phyloP scores from a whole-genome alignment of 1,284 basidiomycete genomes.

The Cryptococcus sp. region DNA sequence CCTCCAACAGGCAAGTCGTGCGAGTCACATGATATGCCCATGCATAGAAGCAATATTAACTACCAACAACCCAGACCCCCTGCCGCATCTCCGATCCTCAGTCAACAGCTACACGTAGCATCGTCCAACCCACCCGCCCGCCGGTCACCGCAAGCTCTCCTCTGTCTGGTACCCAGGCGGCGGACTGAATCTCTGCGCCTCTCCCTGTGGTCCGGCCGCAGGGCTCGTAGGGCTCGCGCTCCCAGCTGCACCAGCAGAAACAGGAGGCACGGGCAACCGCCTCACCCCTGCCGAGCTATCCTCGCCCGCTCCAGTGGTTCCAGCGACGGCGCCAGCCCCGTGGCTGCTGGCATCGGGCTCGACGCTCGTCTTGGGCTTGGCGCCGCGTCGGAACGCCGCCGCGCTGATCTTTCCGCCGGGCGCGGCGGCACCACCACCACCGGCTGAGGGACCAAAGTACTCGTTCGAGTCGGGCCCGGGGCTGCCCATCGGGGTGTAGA shows the following conservation, averaged over 20 bases:
- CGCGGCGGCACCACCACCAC: background rate
- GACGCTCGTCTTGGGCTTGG: constrained; percentile 16
- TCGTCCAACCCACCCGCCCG: background rate
- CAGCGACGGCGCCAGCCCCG: background rate
- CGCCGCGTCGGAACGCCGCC: constrained; percentile 30
- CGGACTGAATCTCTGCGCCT: constrained; percentile 2
- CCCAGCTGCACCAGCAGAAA: constrained; percentile 1
- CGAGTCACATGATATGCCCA: no score
- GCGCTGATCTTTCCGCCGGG: constrained; percentile 35
- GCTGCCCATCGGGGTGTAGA: constrained; percentile 16
- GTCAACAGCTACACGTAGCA: no score
- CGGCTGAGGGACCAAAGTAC: background rate
- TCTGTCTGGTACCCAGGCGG: constrained; percentile 6
- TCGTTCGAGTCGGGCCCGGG: constrained; percentile 4
- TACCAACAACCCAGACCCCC: no score
- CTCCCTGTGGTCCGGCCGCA: background rate
- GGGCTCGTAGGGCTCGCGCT: constrained; percentile 12
- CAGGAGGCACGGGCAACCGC: constrained; percentile 19
- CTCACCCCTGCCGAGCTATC: constrained; percentile 5
- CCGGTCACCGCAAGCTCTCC: constrained; percentile 3
- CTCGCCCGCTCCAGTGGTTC: no score
- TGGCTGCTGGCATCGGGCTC: constrained; percentile 10
- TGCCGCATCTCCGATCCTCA: no score
- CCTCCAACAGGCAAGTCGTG: no score
- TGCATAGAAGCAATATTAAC: no score